Evolutionary conservation across 352 stramenopile genomes (phyloP).

Genomic region (Phytophthora hibernalis): DNA sequence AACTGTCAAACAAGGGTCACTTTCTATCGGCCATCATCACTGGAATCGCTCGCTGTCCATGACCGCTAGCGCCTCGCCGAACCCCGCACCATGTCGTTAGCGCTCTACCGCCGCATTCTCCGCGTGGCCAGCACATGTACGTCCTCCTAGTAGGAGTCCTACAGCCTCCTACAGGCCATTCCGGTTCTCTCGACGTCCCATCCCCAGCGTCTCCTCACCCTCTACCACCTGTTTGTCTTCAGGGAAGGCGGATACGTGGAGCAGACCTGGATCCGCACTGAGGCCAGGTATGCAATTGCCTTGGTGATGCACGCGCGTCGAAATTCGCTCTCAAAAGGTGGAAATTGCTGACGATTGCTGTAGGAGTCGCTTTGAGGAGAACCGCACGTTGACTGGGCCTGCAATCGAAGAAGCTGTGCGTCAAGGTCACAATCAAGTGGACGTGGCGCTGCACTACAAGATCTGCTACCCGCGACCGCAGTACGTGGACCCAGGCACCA

Average conservation of each 20-base stretch:
- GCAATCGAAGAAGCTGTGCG: constrained; percentile 62
- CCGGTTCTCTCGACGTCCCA: constrained; percentile 3
- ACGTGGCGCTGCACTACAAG: constrained; percentile 85
- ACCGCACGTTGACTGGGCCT: constrained; percentile 44
- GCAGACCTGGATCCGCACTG: constrained; percentile 70
- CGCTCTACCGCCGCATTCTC: constrained; percentile 79
- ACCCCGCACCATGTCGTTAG: constrained; percentile 45
- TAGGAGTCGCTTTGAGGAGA: constrained; percentile 74
- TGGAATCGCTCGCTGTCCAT: constrained; percentile 24
- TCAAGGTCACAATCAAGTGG: constrained; percentile 72
- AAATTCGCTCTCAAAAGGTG: constrained; percentile 28
- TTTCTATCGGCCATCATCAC: constrained; percentile 21
- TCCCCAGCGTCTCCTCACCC: constrained; percentile 6
- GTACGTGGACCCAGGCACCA: constrained; percentile 80
- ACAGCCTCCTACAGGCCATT: neutral
- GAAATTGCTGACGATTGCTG: constrained; percentile 23
- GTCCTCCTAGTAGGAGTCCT: constrained; percentile 20
- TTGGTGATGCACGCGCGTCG: constrained; percentile 6
- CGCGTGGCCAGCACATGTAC: constrained; percentile 76
- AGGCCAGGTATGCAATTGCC: constrained; percentile 52
- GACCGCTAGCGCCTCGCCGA: constrained; percentile 15
- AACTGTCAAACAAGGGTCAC: constrained; percentile 3
- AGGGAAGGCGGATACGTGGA: constrained; percentile 69
- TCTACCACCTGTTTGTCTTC: constrained; percentile 14
- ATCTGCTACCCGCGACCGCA: constrained; percentile 84